Evolutionary conservation across 306 rosid genomes (phyloP).

Genomic region (Phaseolus lunatus): DNA sequence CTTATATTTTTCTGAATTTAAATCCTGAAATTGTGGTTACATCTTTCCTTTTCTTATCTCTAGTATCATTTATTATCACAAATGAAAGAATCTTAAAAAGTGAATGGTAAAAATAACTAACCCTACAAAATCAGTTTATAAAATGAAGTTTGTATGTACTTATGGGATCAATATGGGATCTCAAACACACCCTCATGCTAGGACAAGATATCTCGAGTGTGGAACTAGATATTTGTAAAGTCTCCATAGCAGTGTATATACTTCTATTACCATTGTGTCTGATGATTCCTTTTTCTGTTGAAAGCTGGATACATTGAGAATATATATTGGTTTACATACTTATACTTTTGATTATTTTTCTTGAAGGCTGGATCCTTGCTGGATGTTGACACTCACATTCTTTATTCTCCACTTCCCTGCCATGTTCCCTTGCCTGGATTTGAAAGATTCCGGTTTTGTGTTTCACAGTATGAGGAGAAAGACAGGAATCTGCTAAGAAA

Average conservation of each 20-base stretch:
- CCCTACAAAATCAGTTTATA: too few relatives aligned
- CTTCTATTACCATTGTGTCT: background rate
- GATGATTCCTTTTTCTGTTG: slow-evolving; percentile 10
- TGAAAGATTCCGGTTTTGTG: slow-evolving; percentile 82
- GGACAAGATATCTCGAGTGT: too few relatives aligned
- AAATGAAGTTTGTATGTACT: too few relatives aligned
- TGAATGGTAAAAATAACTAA: too few relatives aligned
- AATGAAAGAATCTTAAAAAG: background rate
- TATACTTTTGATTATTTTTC: slow-evolving; percentile 33
- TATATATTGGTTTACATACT: slow-evolving; percentile 36
- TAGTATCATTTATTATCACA: background rate
- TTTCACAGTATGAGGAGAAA: slow-evolving; percentile 90
- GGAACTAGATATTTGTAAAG: too few relatives aligned
- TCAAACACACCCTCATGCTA: too few relatives aligned
- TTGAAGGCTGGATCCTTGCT: slow-evolving; percentile 79
- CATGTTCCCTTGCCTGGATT: slow-evolving; percentile 82
- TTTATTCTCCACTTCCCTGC: slow-evolving; percentile 96
- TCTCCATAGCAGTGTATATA: background rate
- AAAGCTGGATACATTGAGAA: slow-evolving; percentile 35
- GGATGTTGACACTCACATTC: slow-evolving; percentile 79
- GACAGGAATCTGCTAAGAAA: slow-evolving; percentile 79
- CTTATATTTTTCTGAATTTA: background rate
- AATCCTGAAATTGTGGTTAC: background rate
- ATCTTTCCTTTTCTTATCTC: background rate
- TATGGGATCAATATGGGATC: too few relatives aligned